Conservation (phyloP, 352 stramenopile species). For the Globisporangium polare region DNA sequence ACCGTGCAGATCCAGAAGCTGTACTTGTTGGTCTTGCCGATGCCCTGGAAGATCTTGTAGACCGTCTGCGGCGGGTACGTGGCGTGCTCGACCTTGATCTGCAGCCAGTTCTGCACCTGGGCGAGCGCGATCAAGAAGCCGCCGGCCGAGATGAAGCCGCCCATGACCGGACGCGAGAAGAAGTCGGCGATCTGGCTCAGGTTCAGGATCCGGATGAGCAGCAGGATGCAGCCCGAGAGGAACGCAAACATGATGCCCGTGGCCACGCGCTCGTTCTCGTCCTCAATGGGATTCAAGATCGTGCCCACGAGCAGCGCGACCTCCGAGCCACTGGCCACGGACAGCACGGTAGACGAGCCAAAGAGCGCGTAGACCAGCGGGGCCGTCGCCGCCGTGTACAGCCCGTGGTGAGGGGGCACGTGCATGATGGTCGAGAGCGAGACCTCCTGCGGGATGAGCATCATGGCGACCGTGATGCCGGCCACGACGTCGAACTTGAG, state of each 20-base stretch:
- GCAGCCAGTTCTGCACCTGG: constrained; percentile 84
- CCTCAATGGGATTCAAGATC: constrained; percentile 46
- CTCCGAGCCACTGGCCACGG: constrained; percentile 72
- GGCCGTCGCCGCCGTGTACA: constrained; percentile 85
- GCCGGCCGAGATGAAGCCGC: constrained; percentile 85
- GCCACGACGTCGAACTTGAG: constrained; percentile 55
- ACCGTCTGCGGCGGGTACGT: constrained; percentile 51
- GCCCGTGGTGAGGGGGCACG: constrained; percentile 81
- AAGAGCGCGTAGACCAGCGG: constrained; percentile 86
- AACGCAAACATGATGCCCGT: constrained; percentile 56
- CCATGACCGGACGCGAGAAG: constrained; percentile 86
- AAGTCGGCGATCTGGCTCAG: constrained; percentile 86
- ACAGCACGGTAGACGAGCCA: constrained; percentile 74
- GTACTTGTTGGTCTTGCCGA: constrained; percentile 63
- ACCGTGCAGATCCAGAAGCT: constrained; percentile 60
- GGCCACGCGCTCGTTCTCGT: constrained; percentile 34
- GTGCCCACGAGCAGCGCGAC: constrained; percentile 46
- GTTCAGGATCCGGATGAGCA: constrained; percentile 73
- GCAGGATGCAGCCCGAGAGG: constrained; percentile 68
- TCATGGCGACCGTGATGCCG: constrained; percentile 68
- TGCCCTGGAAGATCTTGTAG: constrained; percentile 44
- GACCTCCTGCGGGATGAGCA: constrained; percentile 88
- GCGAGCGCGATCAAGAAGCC: constrained; percentile 88
- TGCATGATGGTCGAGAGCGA: constrained; percentile 86
- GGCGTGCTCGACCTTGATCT: constrained; percentile 47